Percentiles rank a stretch among this genome's conserved stretches.
These are phyloP conservation scores for Chaetomiaceae sp. DNA, from an alignment of 2,329 filamentous ascomycete genomes.

Conservation along the genomic window DNA sequence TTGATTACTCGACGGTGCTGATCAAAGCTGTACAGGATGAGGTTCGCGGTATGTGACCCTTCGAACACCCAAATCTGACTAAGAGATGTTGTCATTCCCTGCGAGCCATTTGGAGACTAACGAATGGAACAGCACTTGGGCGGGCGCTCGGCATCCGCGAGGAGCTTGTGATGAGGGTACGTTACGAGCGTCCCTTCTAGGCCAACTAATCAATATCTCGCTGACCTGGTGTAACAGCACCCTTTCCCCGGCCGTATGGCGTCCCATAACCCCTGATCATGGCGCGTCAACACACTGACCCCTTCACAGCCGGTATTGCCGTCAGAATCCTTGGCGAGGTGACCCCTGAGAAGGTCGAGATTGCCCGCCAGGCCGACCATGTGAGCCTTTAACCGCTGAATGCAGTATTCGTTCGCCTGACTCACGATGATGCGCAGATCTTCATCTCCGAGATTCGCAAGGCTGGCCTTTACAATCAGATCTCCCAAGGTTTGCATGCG, in stretches of 20 bases:
- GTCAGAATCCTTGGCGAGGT: constrained; percentile 81
- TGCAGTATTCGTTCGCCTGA: neutral
- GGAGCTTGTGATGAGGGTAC: constrained; percentile 20
- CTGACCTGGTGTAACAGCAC: constrained; percentile 16
- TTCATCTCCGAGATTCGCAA: constrained; percentile 70
- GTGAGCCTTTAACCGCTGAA: neutral
- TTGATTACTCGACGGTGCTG: too few relatives aligned
- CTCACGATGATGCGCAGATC: constrained; percentile 38
- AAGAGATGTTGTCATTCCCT: neutral
- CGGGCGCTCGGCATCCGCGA: constrained; percentile 18
- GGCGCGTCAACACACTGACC: neutral
- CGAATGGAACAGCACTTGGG: constrained; percentile 11
- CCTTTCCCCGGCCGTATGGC: constrained; percentile 26
- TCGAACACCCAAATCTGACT: constrained; percentile 2
- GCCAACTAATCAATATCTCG: neutral
- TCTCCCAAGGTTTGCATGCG: constrained; percentile 34
- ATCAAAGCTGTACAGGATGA: constrained; percentile 15
- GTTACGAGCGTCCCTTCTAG: constrained; percentile 17
- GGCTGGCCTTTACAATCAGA: constrained; percentile 61
- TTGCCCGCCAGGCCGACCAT: constrained; percentile 68
- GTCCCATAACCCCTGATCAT: neutral
- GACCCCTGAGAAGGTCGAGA: constrained; percentile 69
- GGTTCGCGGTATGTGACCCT: constrained; percentile 16
- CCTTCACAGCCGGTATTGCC: constrained; percentile 46
- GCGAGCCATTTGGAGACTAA: constrained; percentile 1